Base-by-base conservation (phyloP, 2,329 filamentous ascomycete genomes). In the Magnaporthiopsis incrustans region DNA sequence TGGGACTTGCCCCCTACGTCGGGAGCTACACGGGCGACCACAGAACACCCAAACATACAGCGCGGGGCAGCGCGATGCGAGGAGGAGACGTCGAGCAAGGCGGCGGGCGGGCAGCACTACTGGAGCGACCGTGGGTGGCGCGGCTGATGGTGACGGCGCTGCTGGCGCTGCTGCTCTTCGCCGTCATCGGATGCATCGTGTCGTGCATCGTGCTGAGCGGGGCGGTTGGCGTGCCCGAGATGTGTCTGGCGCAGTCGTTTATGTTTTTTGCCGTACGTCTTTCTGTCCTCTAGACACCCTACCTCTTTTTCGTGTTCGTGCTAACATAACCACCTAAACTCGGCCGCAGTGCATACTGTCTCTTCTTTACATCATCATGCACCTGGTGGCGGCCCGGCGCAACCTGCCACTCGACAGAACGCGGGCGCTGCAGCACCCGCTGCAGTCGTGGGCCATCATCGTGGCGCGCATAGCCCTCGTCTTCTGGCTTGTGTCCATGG, bases 401-500 rank as follows among this genome's bases (percentile, higher is more conserved):
- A 69, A 70, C 12, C 66, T 69, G 38, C 61, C 66, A 11, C 68
- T 72, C 56, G 62, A 67, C 32, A 68, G 68, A 18, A 62, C 65
- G 1, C 69, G 70, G 11, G 64, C 69, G 2, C 66, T 70, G 15
- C 70, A 71, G n/a, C 69, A 72, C 25, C 71, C 71, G 7, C 67
- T 76, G 10, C 72, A 76, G 50, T 71, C 73, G 10, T 71, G 69
- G 64, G 68, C 70, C 38, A 65, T 71, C 58, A 68, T 75, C 30
- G 63, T 73, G 4, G 70, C 71, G 0, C 69, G 72, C 0, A 68
- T 73, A 22, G 69, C 69, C 0, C 59, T 69, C 1, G 66, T 70
- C 0, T 64, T 73, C 11, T 77, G 75, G 75, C 60, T 67, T 0
- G 67, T 70, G 0, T 67, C 72, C 0, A 62, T 71, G 8, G 67